Evolutionary conservation across 2,329 filamentous ascomycete species (phyloP), one percentile per base, ranked within the genome.

Genomic region (Elsinoe arachidis): DNA sequence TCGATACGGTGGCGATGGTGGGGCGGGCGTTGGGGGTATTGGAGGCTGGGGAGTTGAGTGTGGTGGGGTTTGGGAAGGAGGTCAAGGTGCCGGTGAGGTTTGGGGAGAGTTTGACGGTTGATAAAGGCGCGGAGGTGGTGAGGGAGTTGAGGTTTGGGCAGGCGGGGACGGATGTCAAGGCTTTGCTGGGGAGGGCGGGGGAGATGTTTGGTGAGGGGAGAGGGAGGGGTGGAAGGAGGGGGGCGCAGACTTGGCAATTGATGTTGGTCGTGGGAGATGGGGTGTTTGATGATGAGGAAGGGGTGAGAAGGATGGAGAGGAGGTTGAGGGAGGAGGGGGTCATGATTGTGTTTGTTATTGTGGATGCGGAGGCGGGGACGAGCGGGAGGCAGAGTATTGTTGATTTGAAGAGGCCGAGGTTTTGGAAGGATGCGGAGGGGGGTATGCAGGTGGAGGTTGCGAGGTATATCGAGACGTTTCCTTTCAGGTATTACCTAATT

Each of bases 281-380:
- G 7, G 83, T 97, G 21, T 96, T 91, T 63, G 90, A 95, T 55
- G 86, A 91, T 49, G 92, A 97, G 70, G 88, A 90, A 15, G 79
- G 82, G 4, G 91, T 99, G 63, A 81, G 88, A 14, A 79, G 89
- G 4, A 79, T 97, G 19, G 83, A 99, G 10, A 80, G 93, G 9
- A 86, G 92, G 72, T 92, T 93, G 1, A 84, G 90, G 67, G 91
- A 96, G 71, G 89, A 96, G 73, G 80, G 90, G 14, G 95, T 99
- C 68, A 96, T 99, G 89, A 85, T 97, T 61, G 92, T 99, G 5
- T 99, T 99, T 70, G 89, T 99, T 65, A 87, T 99, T 66, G 90
- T 99, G 68, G 93, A 99, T 75, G 78, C 82, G 44, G 68, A 69
- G 3, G 62, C 71, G 70, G 63, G 59, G 11, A 64, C 64, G 67